Evolutionary conservation across 805 yeast genomes (phyloP).

Genomic region (Candida nemodendra): DNA sequence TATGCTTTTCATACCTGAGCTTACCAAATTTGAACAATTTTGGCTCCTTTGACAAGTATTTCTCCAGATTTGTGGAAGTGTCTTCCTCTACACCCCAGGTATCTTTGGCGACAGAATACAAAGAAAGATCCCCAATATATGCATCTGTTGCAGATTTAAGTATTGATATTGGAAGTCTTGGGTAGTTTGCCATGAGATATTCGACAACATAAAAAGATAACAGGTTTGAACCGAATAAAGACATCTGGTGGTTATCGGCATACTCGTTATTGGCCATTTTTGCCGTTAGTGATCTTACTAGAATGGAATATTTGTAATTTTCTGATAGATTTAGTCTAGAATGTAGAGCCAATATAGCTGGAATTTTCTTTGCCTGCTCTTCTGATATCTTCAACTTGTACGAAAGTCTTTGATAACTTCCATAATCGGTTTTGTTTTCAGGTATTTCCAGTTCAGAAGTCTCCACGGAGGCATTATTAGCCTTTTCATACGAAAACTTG

Average conservation of each 20-base stretch:
- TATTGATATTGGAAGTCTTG: constrained; percentile 83
- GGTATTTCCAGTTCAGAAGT: constrained; percentile 17
- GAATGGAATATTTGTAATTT: constrained; percentile 55
- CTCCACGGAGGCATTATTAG: constrained; percentile 21
- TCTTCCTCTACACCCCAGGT: constrained; percentile 91
- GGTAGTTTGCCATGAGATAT: constrained; percentile 70
- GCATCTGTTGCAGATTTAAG: constrained; percentile 75
- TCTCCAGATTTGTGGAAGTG: constrained; percentile 56
- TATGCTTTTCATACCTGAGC: constrained; percentile 45
- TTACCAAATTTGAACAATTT: constrained; percentile 68
- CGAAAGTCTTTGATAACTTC: constrained; percentile 30
- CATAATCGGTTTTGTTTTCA: constrained; percentile 30
- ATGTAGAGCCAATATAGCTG: constrained; percentile 77
- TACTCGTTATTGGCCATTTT: constrained; percentile 37
- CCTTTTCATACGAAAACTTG: constrained; percentile 30
- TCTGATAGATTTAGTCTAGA: constrained; percentile 67
- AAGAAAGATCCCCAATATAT: constrained; percentile 64
- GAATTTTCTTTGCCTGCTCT: constrained; percentile 55
- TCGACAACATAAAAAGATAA: constrained; percentile 75
- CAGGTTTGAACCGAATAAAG: constrained; percentile 78
- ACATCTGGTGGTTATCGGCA: constrained; percentile 75
- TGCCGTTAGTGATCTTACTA: constrained; percentile 81
- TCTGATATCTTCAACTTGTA: constrained; percentile 39
- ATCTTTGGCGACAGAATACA: constrained; percentile 61
- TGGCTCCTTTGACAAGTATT: constrained; percentile 67